Evolutionary conservation across 225 moss, liverwort and hornwort genomes (phyloP).

Genomic region (Pseudisothecium myosuroides): DNA sequence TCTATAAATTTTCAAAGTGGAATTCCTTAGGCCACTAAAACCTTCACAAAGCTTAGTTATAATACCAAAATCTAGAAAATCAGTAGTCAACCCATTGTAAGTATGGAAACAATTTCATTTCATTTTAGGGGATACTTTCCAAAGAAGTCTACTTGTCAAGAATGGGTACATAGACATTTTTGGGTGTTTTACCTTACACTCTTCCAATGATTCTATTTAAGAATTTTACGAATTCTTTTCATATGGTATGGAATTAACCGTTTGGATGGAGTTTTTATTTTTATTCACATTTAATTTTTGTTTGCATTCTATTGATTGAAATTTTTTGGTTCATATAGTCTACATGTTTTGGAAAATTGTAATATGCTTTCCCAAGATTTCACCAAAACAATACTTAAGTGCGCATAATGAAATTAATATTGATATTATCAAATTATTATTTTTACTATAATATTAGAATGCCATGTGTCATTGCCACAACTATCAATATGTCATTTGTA

Average conservation of each 20-base stretch:
- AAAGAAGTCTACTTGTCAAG: too few relatives aligned
- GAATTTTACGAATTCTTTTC: neutral
- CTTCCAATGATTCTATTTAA: neutral
- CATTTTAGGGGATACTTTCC: too few relatives aligned
- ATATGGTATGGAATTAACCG: neutral
- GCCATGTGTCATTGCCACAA: neutral
- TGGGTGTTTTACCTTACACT: too few relatives aligned
- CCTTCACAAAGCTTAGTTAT: too few relatives aligned
- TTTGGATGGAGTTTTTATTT: neutral
- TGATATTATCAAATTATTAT: neutral
- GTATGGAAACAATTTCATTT: too few relatives aligned
- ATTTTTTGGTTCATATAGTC: neutral
- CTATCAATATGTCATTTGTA: neutral
- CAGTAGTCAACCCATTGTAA: too few relatives aligned
- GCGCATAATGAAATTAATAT: neutral
- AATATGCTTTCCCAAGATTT: neutral
- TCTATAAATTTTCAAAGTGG: too few relatives aligned
- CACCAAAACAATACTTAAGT: neutral
- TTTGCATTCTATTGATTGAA: neutral
- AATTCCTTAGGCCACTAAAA: too few relatives aligned
- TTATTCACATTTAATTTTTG: neutral
- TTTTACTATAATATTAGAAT: neutral
- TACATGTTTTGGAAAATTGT: neutral
- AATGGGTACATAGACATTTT: too few relatives aligned
- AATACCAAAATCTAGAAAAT: too few relatives aligned